Evolutionary conservation across 2,329 filamentous ascomycete species (phyloP).

Genomic region (Pseudogymnoascus sp.): DNA sequence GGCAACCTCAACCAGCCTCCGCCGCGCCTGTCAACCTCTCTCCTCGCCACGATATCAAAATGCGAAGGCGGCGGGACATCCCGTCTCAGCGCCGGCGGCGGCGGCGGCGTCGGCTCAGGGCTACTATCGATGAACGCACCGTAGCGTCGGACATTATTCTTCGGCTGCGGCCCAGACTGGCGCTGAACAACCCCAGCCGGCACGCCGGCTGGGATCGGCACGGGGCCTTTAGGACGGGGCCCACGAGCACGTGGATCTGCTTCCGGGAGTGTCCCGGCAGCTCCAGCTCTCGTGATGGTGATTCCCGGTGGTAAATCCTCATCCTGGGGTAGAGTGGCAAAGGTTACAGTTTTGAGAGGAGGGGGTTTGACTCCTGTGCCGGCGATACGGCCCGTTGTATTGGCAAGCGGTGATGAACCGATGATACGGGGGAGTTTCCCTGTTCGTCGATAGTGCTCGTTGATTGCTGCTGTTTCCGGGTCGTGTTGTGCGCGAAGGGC

Average conservation of each 20-base stretch:
- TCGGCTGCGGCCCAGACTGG: neutral
- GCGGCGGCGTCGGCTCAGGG: neutral
- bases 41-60: neutral
- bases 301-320: neutral
- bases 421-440: neutral
- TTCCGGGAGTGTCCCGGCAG: neutral
- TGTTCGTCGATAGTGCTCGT: neutral
- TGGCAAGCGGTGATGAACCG: neutral
- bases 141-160: too few species aligned
- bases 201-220: neutral
- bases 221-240: neutral
- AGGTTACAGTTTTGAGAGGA: neutral
- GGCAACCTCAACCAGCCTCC: neutral
- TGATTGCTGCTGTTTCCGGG: neutral
- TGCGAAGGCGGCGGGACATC: neutral
- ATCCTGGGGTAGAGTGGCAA: neutral
- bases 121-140: neutral
- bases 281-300: neutral
- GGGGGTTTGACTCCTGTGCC: neutral
- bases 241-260: neutral
- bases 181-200: neutral
- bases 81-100: neutral
- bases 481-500: neutral
- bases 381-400: neutral
- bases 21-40: neutral